These are phyloP conservation scores for Colletotrichum sojae DNA, from an alignment of 2,329 filamentous ascomycete species.

Conservation along the genomic window DNA sequence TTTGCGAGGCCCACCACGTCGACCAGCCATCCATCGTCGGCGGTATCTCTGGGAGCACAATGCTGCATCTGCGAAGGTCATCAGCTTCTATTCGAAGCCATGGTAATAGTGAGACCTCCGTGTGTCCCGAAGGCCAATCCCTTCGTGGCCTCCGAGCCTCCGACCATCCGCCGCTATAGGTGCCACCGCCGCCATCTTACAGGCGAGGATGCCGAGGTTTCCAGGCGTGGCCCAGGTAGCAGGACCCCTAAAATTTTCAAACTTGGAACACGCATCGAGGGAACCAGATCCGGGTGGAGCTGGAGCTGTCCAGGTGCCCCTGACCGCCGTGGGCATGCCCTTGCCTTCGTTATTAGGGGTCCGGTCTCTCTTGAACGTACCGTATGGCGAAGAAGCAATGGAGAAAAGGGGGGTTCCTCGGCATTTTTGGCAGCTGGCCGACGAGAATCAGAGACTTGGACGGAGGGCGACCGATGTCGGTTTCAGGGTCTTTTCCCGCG, in stretches of 20 bases:
- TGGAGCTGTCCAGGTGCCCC: constrained; percentile 1
- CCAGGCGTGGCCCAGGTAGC: constrained; percentile 5
- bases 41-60: neutral
- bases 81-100: neutral
- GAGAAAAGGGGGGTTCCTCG: neutral
- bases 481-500: constrained; percentile 40
- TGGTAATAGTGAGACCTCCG: neutral
- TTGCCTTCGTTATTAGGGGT: neutral
- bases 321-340: neutral
- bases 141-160: neutral
- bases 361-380: no score
- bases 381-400: neutral
- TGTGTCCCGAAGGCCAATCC: neutral
- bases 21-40: constrained; percentile 27
- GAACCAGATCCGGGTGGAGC: constrained; percentile 27
- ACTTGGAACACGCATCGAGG: constrained; percentile 37
- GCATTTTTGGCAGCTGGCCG: constrained; percentile 3
- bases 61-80: neutral
- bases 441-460: neutral
- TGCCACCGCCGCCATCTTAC: neutral
- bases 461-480: constrained; percentile 30
- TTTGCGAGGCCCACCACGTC: constrained; percentile 31
- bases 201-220: constrained; percentile 33
- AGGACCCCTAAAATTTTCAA: constrained; percentile 37
- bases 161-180: neutral